Base-by-base conservation (phyloP, 345 rosid genomes). In the Excoecaria agallocha region DNA sequence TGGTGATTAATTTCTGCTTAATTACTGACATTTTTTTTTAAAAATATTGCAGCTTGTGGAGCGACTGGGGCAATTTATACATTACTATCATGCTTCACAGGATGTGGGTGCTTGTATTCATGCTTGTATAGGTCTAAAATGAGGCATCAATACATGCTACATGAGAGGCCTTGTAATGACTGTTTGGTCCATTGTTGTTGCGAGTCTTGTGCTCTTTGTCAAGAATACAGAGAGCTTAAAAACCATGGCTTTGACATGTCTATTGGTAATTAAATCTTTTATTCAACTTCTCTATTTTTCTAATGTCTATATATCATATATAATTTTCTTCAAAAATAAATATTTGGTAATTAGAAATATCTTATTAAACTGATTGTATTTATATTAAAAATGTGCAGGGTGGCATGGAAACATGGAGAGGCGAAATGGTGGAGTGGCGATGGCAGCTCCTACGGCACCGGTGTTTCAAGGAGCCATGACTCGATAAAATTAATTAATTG, bases 161-260 rank as follows among this genome's bases (percentile, higher is more conserved):
- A 67, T 7, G 82, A 76, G 6, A 73, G 48, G 8, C 57, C 69
- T 8, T 76, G 79, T 16, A 38, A 41, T 1, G 86, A 85, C 50
- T 85, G 83, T 55, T 25, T 76, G 43, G 55, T 60, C 16, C 86
- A 85, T 54, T 76, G 35, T n/a, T 85, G 38, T 63, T 85, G 86
- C 69, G 85, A 82, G 77, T 0, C 20, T 5, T 85, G 86, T 57
- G 79, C 88, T 50, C 71, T 85, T 12, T 77, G 82, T 48, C 86
- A 85, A 48, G 82, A 85, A 51, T 82, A 85, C 12, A 76, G 81
- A 1, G 86, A 85, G 75, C 88, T 85, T 71, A 2, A 85, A 67
- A 67, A 17, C 51, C 84, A 82, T 52, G 88, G 88, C 35, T 85
- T 73, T 50, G 81, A 85, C 71, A 72, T 82, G 82, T 66, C 84